phyloP scores from a whole-genome alignment of 306 rosid species.

The Cucurbita argyrosperma region DNA sequence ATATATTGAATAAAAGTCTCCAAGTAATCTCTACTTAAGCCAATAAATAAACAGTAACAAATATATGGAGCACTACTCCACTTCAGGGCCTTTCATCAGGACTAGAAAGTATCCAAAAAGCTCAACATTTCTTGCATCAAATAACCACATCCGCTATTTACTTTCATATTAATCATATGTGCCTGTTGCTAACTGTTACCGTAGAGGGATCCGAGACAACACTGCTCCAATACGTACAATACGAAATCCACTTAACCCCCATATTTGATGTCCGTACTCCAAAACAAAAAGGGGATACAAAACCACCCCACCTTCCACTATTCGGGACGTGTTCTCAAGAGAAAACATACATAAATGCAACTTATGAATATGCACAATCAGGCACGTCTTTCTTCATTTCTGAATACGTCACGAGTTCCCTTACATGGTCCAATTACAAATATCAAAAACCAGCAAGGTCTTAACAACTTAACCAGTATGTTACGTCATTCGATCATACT shows the following conservation, averaged over 20 bases:
- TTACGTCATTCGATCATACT: conserved; percentile 7
- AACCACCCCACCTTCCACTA: conserved; percentile 7
- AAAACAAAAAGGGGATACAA: neutral
- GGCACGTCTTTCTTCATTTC: conserved; percentile 26
- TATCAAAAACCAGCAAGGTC: conserved; percentile 1
- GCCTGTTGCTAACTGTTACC: neutral
- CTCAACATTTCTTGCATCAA: neutral
- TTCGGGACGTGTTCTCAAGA: neutral
- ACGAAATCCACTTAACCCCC: neutral
- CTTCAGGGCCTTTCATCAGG: neutral
- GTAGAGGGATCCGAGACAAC: neutral
- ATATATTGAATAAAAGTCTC: neutral
- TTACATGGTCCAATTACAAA: conserved; percentile 18
- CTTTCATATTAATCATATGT: neutral
- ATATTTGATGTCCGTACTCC: neutral
- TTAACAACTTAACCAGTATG: conserved; percentile 13
- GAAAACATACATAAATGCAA: neutral
- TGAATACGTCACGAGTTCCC: conserved; percentile 23
- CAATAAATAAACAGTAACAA: neutral
- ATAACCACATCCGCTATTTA: neutral
- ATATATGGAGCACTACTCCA: neutral
- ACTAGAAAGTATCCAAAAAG: neutral
- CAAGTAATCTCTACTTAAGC: neutral
- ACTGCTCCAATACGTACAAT: neutral
- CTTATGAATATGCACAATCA: conserved; percentile 15